These are phyloP conservation scores for Heterobasidion occidentale DNA, from an alignment of 1,284 basidiomycete species.

Conservation along the genomic window DNA sequence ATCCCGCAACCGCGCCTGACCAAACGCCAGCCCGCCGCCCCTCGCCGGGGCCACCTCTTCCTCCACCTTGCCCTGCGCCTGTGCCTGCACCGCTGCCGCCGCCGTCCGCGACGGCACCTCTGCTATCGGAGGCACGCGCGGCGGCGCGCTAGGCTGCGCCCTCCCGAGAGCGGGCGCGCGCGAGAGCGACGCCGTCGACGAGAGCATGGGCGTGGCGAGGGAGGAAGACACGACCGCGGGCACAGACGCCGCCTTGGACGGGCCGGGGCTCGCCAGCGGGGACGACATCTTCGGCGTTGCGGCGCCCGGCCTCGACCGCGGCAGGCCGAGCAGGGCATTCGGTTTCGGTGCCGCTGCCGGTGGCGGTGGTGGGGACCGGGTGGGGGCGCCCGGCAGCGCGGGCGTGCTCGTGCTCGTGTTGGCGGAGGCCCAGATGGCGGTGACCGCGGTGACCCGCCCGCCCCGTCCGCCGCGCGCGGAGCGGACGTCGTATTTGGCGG, in stretches of 20 bases:
- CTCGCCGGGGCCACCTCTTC: background rate
- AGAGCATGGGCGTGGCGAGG: constrained; percentile 59
- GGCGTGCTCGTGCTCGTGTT: no score
- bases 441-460: constrained; percentile 68
- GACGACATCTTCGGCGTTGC: constrained; percentile 1
- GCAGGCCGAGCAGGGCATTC: background rate
- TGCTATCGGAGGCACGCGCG: background rate
- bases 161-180: constrained; percentile 21
- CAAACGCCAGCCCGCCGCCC: constrained; percentile 46
- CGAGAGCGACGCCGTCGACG: constrained; percentile 66
- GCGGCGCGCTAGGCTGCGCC: background rate
- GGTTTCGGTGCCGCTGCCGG: constrained; percentile 2
- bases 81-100: background rate
- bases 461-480: constrained; percentile 33
- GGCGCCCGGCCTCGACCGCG: background rate
- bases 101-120: background rate
- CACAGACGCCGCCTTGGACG: constrained; percentile 44
- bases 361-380: background rate
- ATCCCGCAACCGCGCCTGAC: constrained; percentile 65
- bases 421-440: constrained; percentile 49
- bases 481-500: background rate
- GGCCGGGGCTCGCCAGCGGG: background rate
- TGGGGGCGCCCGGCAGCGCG: no score
- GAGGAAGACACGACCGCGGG: constrained; percentile 64
- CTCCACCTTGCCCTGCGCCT: background rate